phyloP scores from a whole-genome alignment of 371 early-diverging fungal species.

The Dinochytrium kinnereticum region DNA sequence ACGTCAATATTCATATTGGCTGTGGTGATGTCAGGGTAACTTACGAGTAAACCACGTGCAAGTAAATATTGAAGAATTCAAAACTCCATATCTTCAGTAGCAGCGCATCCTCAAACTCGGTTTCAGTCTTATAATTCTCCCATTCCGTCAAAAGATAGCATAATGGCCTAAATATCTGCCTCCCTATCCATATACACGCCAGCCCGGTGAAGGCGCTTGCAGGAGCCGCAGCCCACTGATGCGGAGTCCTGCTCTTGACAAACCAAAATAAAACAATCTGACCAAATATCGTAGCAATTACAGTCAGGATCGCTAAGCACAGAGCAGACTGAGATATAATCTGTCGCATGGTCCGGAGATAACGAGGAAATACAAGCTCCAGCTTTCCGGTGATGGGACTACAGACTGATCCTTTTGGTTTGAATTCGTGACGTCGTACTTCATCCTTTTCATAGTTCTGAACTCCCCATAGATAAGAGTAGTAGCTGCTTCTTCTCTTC shows the following conservation, averaged over 20 bases:
- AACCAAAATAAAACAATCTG: slow-evolving; percentile 12
- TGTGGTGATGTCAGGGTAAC: too few species aligned
- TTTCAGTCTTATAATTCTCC: slow-evolving; percentile 27
- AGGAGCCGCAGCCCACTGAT: background rate
- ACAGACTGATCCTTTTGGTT: slow-evolving; percentile 38
- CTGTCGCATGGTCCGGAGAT: slow-evolving; percentile 12
- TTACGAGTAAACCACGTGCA: slow-evolving; percentile 29
- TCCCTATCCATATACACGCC: slow-evolving; percentile 15
- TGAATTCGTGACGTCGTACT: slow-evolving; percentile 50
- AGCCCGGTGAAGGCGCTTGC: slow-evolving; percentile 8
- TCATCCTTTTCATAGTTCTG: slow-evolving; percentile 47
- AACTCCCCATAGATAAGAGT: slow-evolving; percentile 53
- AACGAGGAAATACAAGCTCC: slow-evolving; percentile 50
- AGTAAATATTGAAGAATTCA: slow-evolving; percentile 30
- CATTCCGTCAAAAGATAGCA: slow-evolving; percentile 7
- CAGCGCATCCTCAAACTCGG: slow-evolving; percentile 18
- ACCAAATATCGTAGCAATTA: slow-evolving; percentile 7
- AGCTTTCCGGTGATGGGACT: slow-evolving; percentile 53
- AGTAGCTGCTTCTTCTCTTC: slow-evolving; percentile 50
- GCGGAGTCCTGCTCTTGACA: background rate
- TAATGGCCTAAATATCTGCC: slow-evolving; percentile 9
- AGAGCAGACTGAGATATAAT: slow-evolving; percentile 15
- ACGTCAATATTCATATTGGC: background rate
- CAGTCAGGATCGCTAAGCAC: slow-evolving; percentile 19
- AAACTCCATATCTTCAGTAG: slow-evolving; percentile 19